A percentile compares a stretch with the other conserved stretches of the same genome.
Evolutionary conservation across 768 basidiomycete genomes (phyloP).

Genomic region (Gautieria morchelliformis): DNA sequence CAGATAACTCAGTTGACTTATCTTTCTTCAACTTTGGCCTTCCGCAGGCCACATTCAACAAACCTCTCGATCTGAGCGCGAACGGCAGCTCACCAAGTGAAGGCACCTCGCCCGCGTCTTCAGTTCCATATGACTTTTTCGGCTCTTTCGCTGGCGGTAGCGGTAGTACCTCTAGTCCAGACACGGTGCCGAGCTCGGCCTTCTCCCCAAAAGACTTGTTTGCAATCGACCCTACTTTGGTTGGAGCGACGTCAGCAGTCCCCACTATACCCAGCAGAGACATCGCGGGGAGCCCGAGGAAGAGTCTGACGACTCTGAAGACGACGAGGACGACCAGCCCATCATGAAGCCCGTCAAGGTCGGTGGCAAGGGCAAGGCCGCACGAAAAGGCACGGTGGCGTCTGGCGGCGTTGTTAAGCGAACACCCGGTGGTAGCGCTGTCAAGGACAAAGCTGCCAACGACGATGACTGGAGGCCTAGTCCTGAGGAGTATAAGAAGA

Average conservation of each 20-base stretch:
- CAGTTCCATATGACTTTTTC: constrained; percentile 32
- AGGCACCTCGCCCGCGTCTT: constrained; percentile 12
- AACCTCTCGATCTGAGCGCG: constrained; percentile 14
- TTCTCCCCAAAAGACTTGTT: constrained; percentile 25
- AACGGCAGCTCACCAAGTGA: constrained; percentile 15
- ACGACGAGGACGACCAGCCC: constrained; percentile 28
- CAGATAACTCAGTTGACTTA: neutral
- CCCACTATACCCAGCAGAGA: constrained; percentile 5
- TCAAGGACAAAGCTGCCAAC: constrained; percentile 42
- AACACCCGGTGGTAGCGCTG: constrained; percentile 25
- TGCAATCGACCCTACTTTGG: constrained; percentile 69
- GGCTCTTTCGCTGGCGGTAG: constrained; percentile 23
- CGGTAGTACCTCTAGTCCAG: constrained; percentile 16
- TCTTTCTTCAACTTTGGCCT: neutral
- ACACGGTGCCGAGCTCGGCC: constrained; percentile 11
- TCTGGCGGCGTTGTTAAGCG: constrained; percentile 69
- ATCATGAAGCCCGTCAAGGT: constrained; percentile 45
- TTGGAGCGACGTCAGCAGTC: constrained; percentile 51
- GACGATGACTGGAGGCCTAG: constrained; percentile 78
- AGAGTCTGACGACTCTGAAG: constrained; percentile 19
- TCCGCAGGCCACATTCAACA: constrained; percentile 12
- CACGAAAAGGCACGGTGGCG: constrained; percentile 56
- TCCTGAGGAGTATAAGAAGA: constrained; percentile 91
- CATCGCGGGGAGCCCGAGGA: constrained; percentile 18
- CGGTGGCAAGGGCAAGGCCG: constrained; percentile 42